Conservation (phyloP, 768 basidiomycete species). For the Lactarius quietus region DNA sequence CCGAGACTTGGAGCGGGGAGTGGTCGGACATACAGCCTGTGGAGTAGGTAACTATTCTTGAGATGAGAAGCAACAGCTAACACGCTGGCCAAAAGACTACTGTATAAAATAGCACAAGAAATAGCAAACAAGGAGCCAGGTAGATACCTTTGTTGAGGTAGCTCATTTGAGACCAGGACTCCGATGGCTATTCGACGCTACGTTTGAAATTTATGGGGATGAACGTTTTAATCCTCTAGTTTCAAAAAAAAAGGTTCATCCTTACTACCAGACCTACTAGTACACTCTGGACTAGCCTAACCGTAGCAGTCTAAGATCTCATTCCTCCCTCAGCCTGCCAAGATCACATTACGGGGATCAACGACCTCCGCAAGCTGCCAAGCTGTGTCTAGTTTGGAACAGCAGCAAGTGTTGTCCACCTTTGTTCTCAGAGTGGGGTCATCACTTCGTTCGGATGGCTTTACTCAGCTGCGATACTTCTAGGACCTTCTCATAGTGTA, state of each 20-base stretch:
- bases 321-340: neutral
- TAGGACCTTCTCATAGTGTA: too few species aligned
- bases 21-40: neutral
- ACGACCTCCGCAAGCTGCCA: neutral
- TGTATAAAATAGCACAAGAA: too few species aligned
- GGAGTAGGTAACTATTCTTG: neutral
- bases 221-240: too few species aligned
- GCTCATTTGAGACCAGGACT: neutral
- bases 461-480: neutral
- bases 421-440: neutral
- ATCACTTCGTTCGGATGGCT: neutral
- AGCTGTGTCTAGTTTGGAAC: neutral
- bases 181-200: neutral
- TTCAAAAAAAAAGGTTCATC: too few species aligned
- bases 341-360: neutral
- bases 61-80: neutral
- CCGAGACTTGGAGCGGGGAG: neutral
- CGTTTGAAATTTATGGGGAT: neutral
- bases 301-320: neutral
- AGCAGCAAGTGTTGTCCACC: neutral
- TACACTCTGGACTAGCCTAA: too few species aligned
- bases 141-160: neutral
- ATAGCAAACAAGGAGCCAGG: too few species aligned
- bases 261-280: too few species aligned
- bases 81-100: neutral